Conservation (phyloP, 2,329 filamentous ascomycete genomes). For the Microsporum canis region DNA sequence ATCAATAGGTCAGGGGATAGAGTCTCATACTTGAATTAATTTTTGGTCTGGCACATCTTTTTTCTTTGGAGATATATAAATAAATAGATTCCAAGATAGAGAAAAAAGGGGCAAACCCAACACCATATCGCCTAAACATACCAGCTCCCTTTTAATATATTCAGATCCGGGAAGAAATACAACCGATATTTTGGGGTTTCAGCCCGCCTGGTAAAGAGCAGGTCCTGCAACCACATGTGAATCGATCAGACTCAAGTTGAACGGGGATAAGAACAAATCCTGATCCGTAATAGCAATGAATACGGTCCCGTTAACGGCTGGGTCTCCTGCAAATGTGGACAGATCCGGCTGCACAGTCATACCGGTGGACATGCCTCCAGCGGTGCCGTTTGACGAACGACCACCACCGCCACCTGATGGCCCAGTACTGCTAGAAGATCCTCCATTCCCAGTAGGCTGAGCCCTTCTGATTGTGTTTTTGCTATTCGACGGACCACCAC, state of each 20-base stretch:
- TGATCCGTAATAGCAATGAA: conserved; percentile 65
- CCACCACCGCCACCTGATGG: neutral
- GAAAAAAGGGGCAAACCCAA: neutral
- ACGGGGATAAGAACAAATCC: conserved; percentile 59
- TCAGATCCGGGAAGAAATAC: no score
- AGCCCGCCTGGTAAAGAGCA: conserved; percentile 68
- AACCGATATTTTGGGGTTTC: conserved; percentile 20
- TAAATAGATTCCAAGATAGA: neutral
- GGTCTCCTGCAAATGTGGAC: conserved; percentile 56
- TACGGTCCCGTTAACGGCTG: conserved; percentile 64
- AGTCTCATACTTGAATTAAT: neutral
- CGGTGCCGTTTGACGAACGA: neutral
- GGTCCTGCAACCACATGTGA: conserved; percentile 61
- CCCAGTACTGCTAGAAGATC: neutral
- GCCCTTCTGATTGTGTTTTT: neutral
- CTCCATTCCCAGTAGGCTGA: neutral
- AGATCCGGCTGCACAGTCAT: conserved; percentile 50
- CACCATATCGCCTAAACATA: neutral
- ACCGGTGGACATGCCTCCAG: neutral
- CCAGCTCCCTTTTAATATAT: neutral
- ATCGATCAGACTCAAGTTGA: conserved; percentile 63
- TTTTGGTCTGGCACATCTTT: neutral
- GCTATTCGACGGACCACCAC: neutral
- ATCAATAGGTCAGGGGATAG: neutral
- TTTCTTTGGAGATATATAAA: neutral